These are phyloP conservation scores for Spergularia marina DNA, from an alignment of 148 eudicot genomes.

Conservation along the genomic window DNA sequence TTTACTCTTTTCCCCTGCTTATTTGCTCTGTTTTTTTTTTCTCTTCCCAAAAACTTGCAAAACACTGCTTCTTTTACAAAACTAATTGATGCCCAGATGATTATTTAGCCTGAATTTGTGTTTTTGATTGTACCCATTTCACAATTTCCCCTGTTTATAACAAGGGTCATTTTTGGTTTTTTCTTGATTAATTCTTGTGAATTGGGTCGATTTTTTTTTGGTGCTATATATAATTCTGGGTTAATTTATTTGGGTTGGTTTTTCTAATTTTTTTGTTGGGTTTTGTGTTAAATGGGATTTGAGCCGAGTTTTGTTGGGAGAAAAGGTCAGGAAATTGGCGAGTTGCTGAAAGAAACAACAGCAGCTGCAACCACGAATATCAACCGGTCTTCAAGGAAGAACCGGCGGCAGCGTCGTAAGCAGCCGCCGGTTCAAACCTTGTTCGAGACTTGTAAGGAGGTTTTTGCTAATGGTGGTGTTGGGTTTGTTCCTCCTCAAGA, in stretches of 20 bases:
- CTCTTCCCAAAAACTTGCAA: not conserved
- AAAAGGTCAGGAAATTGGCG: constrained; percentile 32
- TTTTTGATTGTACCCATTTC: not conserved
- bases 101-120: not conserved
- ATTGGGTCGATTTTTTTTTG: not conserved
- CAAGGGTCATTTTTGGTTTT: not conserved
- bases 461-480: constrained; percentile 55
- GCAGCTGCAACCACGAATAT: constrained; percentile 14
- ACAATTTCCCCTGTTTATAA: not conserved
- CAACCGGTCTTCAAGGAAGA: constrained; percentile 30
- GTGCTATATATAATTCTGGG: too few relatives aligned
- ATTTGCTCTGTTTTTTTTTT: not conserved
- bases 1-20: not conserved
- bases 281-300: constrained; percentile 41
- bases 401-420: constrained; percentile 38
- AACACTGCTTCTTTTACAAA: not conserved
- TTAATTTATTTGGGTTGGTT: not conserved
- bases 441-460: constrained; percentile 54
- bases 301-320: constrained; percentile 30
- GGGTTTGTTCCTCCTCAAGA: constrained; percentile 56
- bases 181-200: not conserved
- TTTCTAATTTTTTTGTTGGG: not conserved
- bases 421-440: constrained; percentile 50
- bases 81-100: not conserved
- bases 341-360: constrained; percentile 24